Evolutionary conservation across 139 green algal genomes (phyloP).

Genomic region (Chlamydomonas incerta): DNA sequence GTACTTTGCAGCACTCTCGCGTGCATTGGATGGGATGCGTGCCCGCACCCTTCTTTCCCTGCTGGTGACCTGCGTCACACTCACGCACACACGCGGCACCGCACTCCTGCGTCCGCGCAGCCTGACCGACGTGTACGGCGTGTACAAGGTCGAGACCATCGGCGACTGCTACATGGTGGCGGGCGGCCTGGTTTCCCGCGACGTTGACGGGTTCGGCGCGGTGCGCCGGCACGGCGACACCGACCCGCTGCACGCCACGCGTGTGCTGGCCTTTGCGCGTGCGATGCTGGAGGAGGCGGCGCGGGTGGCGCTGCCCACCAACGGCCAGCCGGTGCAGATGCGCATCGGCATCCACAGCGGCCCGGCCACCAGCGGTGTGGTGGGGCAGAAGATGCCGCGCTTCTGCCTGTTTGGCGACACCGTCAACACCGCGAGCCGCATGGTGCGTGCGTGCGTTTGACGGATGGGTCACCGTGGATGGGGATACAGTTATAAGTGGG

Average conservation of each 20-base stretch:
- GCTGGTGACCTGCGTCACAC: too few species aligned
- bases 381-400: slow-evolving; percentile 56
- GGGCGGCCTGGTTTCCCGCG: not conserved
- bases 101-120: too few species aligned
- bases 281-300: slow-evolving; percentile 41
- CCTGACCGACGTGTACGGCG: slow-evolving; percentile 17
- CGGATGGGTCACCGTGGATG: too few species aligned
- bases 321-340: slow-evolving; percentile 42
- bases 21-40: too few species aligned
- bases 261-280: slow-evolving; percentile 33
- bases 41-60: too few species aligned
- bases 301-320: not conserved
- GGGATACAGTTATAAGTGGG: too few species aligned
- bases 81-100: too few species aligned
- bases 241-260: slow-evolving; percentile 46
- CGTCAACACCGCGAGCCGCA: slow-evolving; percentile 68
- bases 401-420: slow-evolving; percentile 64
- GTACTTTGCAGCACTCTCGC: too few species aligned
- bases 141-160: not conserved
- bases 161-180: not conserved
- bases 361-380: slow-evolving; percentile 49
- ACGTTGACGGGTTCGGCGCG: not conserved
- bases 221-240: not conserved
- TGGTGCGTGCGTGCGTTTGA: slow-evolving; percentile 68
- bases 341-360: slow-evolving; percentile 66